Conservation (phyloP, 306 rosid species). For the Dicorynia guianensis region DNA sequence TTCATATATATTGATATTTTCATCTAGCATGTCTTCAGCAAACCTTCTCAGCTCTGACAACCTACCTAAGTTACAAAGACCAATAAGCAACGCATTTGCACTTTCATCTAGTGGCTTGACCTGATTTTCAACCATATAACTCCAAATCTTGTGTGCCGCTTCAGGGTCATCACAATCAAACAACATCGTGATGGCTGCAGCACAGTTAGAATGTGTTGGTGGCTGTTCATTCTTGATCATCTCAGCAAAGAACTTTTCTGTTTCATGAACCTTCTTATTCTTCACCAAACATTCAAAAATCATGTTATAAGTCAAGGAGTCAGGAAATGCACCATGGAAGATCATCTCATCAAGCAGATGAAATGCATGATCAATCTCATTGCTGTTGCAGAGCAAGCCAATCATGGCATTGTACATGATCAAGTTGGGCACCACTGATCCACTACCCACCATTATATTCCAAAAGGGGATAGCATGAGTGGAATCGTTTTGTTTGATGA, state of each 20-base stretch:
- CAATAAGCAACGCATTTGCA: constrained; percentile 72
- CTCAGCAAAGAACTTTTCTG: constrained; percentile 61
- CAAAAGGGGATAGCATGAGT: constrained; percentile 58
- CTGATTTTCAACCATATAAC: constrained; percentile 57
- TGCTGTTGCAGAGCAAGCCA: constrained; percentile 59
- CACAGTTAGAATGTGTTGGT: constrained; percentile 56
- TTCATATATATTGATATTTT: constrained; percentile 53
- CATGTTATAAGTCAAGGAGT: constrained; percentile 69
- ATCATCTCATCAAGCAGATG: constrained; percentile 70
- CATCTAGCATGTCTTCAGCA: constrained; percentile 62
- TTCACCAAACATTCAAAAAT: constrained; percentile 73
- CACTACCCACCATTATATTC: constrained; percentile 61
- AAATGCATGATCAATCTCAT: constrained; percentile 51
- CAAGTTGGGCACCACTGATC: constrained; percentile 53
- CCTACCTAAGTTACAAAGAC: constrained; percentile 61
- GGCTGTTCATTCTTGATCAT: constrained; percentile 77
- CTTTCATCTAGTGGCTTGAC: constrained; percentile 60
- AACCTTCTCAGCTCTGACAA: constrained; percentile 58
- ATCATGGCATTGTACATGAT: constrained; percentile 75
- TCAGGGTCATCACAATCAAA: constrained; percentile 76
- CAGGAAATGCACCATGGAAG: constrained; percentile 67
- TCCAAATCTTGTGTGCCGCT: constrained; percentile 69
- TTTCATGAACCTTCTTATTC: constrained; percentile 54
- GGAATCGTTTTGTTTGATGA: constrained; percentile 53
- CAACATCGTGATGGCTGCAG: constrained; percentile 65